Evolutionary conservation across 2,329 filamentous ascomycete genomes (phyloP), one percentile per base, ranked within the genome.

Genomic region (Orbilia blumenaviensis): DNA sequence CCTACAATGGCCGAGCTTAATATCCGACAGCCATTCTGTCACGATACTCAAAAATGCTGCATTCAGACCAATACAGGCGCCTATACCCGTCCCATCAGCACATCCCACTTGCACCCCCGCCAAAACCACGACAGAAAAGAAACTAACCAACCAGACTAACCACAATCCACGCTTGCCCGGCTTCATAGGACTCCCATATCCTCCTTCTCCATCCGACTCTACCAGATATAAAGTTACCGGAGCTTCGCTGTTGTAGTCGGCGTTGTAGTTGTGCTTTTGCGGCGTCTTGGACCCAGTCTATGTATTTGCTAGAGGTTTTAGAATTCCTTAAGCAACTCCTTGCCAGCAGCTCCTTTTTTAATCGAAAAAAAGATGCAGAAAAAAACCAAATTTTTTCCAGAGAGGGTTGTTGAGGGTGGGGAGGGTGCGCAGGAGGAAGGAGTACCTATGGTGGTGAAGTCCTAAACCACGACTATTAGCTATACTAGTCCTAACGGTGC

Each of bases 231-330:
- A 92, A 89, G 42, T 90, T 89, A 1, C 88, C 89, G 5, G 90
- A 89, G 80, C 90, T 89, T 82, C 89, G 90, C 80, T 92, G 88
- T 79, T 91, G 88, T 54, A 91, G 88, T 80, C 92, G 92, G 77
- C 94, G 89, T 66, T 94, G 89, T 52, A 92, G 86, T 82, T 96
- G 92, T 83, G 97, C 95, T 78, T 94, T 91, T 34, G 93, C 91
- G 9, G 94, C 94, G 87, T 99, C 95, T 83, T 99, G 94, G 0
- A 99, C 94, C 95, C 95, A 99, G 84, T 99, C 95, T 88, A 86
- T 85, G 54, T 58, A 60, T 71, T 54, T 34, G 66, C 66, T 71
- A 71, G 44, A 71, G 29, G 56, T 77, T 80, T 85, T 81, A 86
- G 82, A 81, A 80, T 60, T 76, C 21, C 72, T 68, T 76, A 76